Percentiles rank a stretch among this genome's conserved stretches.
phyloP scores from a whole-genome alignment of 495 filamentous ascomycete species.

The Penicillium silybi region DNA sequence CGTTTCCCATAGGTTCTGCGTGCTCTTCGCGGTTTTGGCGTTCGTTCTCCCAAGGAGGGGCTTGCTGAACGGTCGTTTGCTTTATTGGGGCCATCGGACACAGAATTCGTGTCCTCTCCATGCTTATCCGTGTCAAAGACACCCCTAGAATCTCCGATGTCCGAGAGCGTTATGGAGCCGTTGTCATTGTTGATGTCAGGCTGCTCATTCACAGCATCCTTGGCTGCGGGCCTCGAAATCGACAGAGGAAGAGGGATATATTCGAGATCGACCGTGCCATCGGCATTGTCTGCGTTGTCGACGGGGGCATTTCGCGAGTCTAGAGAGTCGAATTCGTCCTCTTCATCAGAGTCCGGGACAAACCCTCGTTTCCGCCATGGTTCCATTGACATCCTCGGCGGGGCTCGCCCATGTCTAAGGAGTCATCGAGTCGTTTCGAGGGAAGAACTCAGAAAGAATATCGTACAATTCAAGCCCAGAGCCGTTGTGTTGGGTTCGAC shows the following conservation, averaged over 20 bases:
- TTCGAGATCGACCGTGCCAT: conserved; percentile 11
- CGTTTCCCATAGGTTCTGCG: conserved; percentile 12
- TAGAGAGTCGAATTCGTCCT: conserved; percentile 47
- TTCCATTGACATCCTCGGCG: conserved; percentile 50
- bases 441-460: not conserved
- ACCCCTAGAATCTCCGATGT: not conserved
- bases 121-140: not conserved
- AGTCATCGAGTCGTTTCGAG: conserved; percentile 22
- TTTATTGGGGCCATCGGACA: not conserved
- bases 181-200: not conserved
- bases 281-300: conserved; percentile 5
- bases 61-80: not conserved
- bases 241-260: conserved; percentile 16
- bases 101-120: not conserved
- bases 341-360: conserved; percentile 60
- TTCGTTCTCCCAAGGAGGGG: not conserved
- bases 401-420: conserved; percentile 38
- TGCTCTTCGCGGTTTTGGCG: conserved; percentile 4
- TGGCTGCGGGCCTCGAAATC: not conserved
- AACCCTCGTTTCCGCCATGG: conserved; percentile 60
- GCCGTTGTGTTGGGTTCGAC: not conserved
- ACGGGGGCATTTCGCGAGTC: conserved; percentile 15
- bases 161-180: conserved; percentile 2
- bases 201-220: not conserved
- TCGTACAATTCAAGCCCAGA: not conserved